Conservation (phyloP, 306 rosid genomes). For the Quercus variabilis region DNA sequence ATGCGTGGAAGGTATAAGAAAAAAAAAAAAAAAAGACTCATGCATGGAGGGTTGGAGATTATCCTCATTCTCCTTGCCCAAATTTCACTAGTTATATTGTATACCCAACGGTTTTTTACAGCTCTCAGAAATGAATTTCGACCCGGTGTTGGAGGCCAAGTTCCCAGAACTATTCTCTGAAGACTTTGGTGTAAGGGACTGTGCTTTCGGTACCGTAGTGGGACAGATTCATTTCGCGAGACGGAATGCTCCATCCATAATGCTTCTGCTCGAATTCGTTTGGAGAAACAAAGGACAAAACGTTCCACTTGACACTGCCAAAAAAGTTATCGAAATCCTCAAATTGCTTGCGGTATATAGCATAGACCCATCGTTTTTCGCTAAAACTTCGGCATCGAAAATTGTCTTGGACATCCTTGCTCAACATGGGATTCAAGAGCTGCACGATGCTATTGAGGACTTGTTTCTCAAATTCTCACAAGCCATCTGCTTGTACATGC, state of each 20-base stretch:
- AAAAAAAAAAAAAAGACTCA: too few relatives aligned
- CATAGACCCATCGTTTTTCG: not conserved
- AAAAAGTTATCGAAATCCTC: not conserved
- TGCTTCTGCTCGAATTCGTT: not conserved
- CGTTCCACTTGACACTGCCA: not conserved
- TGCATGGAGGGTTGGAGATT: too few relatives aligned
- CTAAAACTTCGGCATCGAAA: not conserved
- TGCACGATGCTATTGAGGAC: not conserved
- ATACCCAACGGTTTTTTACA: too few relatives aligned
- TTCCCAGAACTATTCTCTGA: too few relatives aligned
- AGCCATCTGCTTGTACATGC: not conserved
- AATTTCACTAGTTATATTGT: too few relatives aligned
- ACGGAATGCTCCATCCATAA: not conserved
- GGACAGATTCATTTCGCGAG: too few relatives aligned
- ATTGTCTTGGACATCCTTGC: not conserved
- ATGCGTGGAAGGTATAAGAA: too few relatives aligned
- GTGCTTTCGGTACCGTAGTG: too few relatives aligned
- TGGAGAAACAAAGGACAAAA: not conserved
- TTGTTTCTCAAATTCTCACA: not conserved
- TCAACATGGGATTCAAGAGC: not conserved
- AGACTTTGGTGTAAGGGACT: too few relatives aligned
- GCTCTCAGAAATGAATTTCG: too few relatives aligned
- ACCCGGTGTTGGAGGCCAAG: too few relatives aligned
- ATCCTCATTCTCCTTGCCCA: too few relatives aligned
- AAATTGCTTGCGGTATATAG: not conserved